Conservation (phyloP, 1,139 yeast species). For the Blastobotrys arbuscula region DNA sequence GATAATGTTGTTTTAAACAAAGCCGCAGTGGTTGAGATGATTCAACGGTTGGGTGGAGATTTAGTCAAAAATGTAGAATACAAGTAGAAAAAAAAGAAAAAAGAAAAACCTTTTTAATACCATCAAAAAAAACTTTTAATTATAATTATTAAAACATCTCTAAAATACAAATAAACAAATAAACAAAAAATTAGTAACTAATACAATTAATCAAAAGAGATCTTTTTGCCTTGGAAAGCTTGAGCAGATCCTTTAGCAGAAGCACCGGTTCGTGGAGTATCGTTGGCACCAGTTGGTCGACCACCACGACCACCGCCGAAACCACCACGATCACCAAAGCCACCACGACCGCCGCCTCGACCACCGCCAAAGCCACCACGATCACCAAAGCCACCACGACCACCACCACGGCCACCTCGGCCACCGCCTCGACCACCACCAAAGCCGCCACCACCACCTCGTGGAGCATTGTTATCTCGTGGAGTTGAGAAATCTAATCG, state of each 20-base stretch:
- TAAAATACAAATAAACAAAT: not conserved
- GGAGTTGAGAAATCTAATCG: slow-evolving; percentile 95
- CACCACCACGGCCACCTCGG: slow-evolving; percentile 33
- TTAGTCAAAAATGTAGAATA: slow-evolving; percentile 25
- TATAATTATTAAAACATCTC: not conserved
- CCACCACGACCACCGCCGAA: slow-evolving; percentile 26
- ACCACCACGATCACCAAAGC: slow-evolving; percentile 26
- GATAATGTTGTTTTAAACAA: slow-evolving; percentile 56
- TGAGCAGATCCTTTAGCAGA: slow-evolving; percentile 24
- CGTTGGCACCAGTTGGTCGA: slow-evolving; percentile 20
- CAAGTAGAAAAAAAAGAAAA: slow-evolving; percentile 2
- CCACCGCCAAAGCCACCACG: slow-evolving; percentile 31
- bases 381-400: slow-evolving; percentile 31
- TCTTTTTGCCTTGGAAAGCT: slow-evolving; percentile 36
- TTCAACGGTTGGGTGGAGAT: slow-evolving; percentile 72
- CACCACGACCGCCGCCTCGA: slow-evolving; percentile 20
- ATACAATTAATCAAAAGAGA: slow-evolving; percentile 29
- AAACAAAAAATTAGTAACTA: not conserved
- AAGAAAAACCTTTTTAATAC: not conserved
- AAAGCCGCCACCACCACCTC: slow-evolving; percentile 42
- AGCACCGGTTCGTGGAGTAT: slow-evolving; percentile 33
- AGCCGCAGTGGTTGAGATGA: slow-evolving; percentile 69
- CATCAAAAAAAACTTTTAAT: not conserved
- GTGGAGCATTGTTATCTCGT: slow-evolving; percentile 48
- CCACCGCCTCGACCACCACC: slow-evolving; percentile 41